Percentiles rank a stretch among this genome's conserved stretches.
Conservation (phyloP, 495 filamentous ascomycete genomes). For the Tetracladium setigerum region DNA sequence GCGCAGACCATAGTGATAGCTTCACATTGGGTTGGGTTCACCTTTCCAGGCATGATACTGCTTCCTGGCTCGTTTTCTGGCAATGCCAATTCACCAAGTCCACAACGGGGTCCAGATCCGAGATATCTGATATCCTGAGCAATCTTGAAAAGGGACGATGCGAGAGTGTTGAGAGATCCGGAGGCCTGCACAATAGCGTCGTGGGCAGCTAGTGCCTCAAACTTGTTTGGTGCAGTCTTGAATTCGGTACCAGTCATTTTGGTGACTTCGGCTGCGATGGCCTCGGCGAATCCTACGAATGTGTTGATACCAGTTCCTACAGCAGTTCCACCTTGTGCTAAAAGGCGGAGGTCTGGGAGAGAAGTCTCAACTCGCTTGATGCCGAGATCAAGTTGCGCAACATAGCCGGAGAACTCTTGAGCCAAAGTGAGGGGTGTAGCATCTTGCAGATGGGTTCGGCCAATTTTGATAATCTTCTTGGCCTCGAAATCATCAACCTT, state of each 20-base stretch:
- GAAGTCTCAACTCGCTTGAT: conserved; percentile 79
- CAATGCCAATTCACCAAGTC: conserved; percentile 82
- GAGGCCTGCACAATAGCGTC: conserved; percentile 92
- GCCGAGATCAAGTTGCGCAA: conserved; percentile 84
- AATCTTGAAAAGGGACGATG: conserved; percentile 92
- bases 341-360: conserved; percentile 74
- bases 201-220: conserved; percentile 95
- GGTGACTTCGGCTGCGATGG: conserved; percentile 78
- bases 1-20: conserved; percentile 95
- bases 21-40: conserved; percentile 98
- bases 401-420: conserved; percentile 97
- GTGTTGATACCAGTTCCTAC: conserved; percentile 98
- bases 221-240: conserved; percentile 97
- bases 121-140: conserved; percentile 97
- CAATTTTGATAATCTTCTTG: conserved; percentile 93
- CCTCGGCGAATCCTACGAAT: conserved; percentile 91
- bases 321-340: conserved; percentile 92
- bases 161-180: conserved; percentile 89
- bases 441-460: conserved; percentile 95
- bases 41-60: conserved; percentile 98
- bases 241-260: conserved; percentile 91
- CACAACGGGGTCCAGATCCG: conserved; percentile 91
- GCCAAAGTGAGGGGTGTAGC: conserved; percentile 93
- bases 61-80: conserved; percentile 97
- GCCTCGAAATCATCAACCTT: conserved; percentile 86